phyloP scores from a whole-genome alignment of 345 rosid species.

The Arabis hirsuta region DNA sequence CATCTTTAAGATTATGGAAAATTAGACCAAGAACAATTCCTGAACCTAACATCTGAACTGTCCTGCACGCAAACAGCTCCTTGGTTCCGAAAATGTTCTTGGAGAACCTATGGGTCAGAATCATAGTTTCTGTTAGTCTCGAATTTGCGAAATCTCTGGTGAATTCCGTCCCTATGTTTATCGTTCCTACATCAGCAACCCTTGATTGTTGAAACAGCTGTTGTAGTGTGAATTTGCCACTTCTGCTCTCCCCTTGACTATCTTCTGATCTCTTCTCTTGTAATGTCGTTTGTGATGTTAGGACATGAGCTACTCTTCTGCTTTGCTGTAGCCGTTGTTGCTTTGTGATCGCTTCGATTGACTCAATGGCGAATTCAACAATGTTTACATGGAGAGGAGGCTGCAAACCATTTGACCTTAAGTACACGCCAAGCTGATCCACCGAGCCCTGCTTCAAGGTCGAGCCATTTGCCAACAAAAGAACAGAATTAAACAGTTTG shows the following conservation, averaged over 20 bases:
- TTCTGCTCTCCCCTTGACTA: conserved; percentile 53
- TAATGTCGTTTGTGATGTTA: conserved; percentile 39
- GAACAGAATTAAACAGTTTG: conserved; percentile 74
- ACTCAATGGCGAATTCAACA: conserved; percentile 85
- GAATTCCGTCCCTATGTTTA: conserved; percentile 47
- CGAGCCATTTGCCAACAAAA: conserved; percentile 76
- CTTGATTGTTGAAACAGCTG: conserved; percentile 87
- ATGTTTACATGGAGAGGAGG: conserved; percentile 72
- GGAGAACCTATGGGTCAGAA: conserved; percentile 87
- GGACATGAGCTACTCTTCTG: conserved; percentile 34
- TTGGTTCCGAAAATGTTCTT: conserved; percentile 86
- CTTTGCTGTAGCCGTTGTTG: conserved; percentile 35
- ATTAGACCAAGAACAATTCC: conserved; percentile 91
- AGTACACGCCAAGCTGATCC: conserved; percentile 61
- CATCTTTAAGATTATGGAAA: conserved; percentile 64
- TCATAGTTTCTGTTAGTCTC: conserved; percentile 63
- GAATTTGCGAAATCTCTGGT: conserved; percentile 67
- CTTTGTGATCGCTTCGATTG: conserved; percentile 61
- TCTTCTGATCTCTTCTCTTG: conserved; percentile 48
- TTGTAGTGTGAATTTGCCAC: conserved; percentile 69
- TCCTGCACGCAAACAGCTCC: conserved; percentile 80
- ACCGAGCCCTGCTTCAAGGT: conserved; percentile 81
- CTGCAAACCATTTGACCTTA: conserved; percentile 60
- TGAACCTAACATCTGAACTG: conserved; percentile 81
- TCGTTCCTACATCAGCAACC: conserved; percentile 62